A percentile compares a stretch with the other conserved stretches of the same genome.
Conservation (phyloP, 2,329 filamentous ascomycete genomes). For the Venturia oleaginea region DNA sequence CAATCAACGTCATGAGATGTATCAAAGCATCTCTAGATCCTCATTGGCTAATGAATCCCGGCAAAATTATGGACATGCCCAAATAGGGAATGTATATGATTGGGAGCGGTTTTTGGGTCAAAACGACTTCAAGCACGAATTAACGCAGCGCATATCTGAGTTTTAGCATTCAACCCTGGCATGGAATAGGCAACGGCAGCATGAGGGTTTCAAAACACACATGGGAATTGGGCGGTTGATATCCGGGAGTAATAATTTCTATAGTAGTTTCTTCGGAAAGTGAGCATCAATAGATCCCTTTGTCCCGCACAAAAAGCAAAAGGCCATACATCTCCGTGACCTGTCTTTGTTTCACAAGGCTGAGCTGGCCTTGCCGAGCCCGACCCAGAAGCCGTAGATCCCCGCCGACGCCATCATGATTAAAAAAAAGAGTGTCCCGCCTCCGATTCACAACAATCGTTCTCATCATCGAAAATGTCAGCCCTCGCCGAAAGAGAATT, state of each 20-base stretch:
- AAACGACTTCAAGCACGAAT: background rate
- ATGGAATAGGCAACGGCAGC: background rate
- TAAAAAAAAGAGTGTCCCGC: background rate
- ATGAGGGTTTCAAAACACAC: background rate
- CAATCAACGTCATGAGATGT: conserved; percentile 72
- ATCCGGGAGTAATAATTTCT: background rate
- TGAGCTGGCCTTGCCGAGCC: conserved; percentile 1
- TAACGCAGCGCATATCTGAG: background rate
- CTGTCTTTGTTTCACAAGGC: background rate
- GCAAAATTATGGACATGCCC: conserved; percentile 69
- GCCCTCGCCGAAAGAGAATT: conserved; percentile 35
- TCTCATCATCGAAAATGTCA: background rate
- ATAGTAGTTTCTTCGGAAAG: background rate
- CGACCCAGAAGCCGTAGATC: background rate
- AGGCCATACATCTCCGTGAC: background rate
- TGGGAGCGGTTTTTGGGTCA: background rate
- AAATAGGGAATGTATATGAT: background rate
- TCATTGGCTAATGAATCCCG: conserved; percentile 81
- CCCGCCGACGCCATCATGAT: background rate
- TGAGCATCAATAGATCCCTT: background rate
- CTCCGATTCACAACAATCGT: conserved; percentile 7
- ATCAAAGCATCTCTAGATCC: conserved; percentile 81
- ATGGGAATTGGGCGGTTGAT: background rate
- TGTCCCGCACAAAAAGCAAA: background rate
- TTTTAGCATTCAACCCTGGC: background rate